Conservation (phyloP, 2,329 filamentous ascomycete species). For the Aspergillus arachidicola region DNA sequence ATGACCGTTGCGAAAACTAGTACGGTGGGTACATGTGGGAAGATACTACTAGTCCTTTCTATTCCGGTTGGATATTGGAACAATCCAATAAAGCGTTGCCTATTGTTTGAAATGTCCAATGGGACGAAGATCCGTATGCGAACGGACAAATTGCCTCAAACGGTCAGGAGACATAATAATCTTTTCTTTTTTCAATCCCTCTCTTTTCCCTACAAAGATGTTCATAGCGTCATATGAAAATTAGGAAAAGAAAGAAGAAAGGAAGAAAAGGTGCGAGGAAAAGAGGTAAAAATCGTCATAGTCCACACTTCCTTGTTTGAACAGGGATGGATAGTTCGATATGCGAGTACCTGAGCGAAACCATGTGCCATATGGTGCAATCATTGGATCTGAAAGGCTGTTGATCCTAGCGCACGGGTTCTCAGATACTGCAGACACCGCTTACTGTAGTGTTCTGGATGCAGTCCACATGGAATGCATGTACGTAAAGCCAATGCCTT, state of each 20-base stretch:
- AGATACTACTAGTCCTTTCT: not conserved
- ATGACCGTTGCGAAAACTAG: not conserved
- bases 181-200: not conserved
- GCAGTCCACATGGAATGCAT: slow-evolving; percentile 17
- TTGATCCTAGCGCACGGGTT: slow-evolving; percentile 18
- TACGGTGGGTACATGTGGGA: not conserved
- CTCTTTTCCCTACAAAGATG: not conserved
- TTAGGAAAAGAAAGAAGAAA: not conserved
- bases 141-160: not conserved
- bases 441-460: not conserved
- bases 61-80: not conserved
- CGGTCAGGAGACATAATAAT: not conserved
- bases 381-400: slow-evolving; percentile 18
- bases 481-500: slow-evolving; percentile 13
- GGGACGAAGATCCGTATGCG: not conserved
- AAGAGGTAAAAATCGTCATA: not conserved
- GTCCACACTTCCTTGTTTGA: not conserved
- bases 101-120: not conserved
- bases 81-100: not conserved
- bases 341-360: slow-evolving; percentile 1
- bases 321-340: not conserved
- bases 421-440: slow-evolving; percentile 9
- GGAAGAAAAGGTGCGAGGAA: not conserved
- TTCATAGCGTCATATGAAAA: not conserved
- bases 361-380: slow-evolving; percentile 13